Evolutionary conservation across 1,284 basidiomycete species (phyloP), one percentile per base, ranked within the genome.

Genomic region (Fomes fomentarius): DNA sequence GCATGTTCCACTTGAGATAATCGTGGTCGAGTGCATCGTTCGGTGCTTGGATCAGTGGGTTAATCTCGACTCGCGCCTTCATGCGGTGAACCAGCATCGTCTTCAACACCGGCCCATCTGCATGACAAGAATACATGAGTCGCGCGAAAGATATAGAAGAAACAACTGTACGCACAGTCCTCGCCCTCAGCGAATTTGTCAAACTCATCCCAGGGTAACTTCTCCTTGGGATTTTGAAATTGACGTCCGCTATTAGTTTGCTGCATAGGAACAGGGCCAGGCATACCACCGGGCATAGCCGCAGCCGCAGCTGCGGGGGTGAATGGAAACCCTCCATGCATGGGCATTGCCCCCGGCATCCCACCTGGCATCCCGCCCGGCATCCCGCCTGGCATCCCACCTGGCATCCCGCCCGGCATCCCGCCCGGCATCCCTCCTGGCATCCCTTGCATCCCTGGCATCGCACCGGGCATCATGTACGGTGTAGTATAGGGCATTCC

Each of bases 1-100:
- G 76, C 84, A 91, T 87, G 70, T 87, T 87, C 87, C 89, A 91
- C 50, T 78, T 81, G 34, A 91, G 71, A 64, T 81, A 80, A 12
- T 77, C 74, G 39, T 71, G 71, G 3, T 69, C 53, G 21, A 70
- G 70, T 4, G 74, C 73, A 11, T 85, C 82, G 1, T 73, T 60
- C 6, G 77, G 69, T 0, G 83, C 82, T 4, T 70, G 62, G 7
- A 90, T 72, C 30, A 90, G 75, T 0, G 89, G 87, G 64, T 90
- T 89, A 17, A 91, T 58, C 47, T 71, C 67, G 4, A 84, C 63
- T 5, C 62, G 61, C 0, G 81, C 81, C 0, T 74, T 63, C 5
- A 88, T 76, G 22, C 81, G 71, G 43, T 74, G 75, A 19, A 78
- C 68, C 26, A 85, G 67, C 61, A 86, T 78, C 0, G 87, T 82